Conservation (phyloP, 2,329 filamentous ascomycete genomes). For the Remersonia thermophila region DNA sequence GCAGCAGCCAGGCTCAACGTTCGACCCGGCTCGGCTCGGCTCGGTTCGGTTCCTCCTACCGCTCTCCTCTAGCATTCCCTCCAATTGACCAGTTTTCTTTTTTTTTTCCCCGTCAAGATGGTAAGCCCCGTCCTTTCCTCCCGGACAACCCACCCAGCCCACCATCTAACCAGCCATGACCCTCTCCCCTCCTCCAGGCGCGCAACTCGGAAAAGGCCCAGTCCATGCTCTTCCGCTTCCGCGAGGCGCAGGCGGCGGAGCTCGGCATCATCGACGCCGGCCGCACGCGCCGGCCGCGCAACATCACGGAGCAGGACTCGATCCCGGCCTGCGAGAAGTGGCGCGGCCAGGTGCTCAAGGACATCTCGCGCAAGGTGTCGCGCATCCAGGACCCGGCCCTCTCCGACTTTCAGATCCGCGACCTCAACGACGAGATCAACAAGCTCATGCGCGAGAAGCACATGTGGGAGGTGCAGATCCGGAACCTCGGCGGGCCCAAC, state of each 20-base stretch:
- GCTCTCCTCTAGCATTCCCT: no score
- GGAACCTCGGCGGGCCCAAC: constrained; percentile 90
- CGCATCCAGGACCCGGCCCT: constrained; percentile 85
- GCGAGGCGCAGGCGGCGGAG: constrained; percentile 90
- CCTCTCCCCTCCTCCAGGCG: constrained; percentile 41
- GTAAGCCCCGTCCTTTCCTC: background rate
- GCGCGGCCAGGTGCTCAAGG: constrained; percentile 93
- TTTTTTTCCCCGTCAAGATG: constrained; percentile 13
- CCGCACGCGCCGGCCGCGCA: constrained; percentile 77
- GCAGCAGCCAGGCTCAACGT: no score
- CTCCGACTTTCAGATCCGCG: constrained; percentile 93
- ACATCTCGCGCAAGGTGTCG: constrained; percentile 92
- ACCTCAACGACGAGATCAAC: constrained; percentile 99
- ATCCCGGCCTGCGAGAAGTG: constrained; percentile 92
- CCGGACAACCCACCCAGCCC: background rate
- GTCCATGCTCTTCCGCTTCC: constrained; percentile 99
- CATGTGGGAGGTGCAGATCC: constrained; percentile 96
- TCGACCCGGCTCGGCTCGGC: no score
- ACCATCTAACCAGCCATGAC: constrained; percentile 2
- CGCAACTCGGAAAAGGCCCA: constrained; percentile 98
- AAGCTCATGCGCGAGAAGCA: constrained; percentile 98
- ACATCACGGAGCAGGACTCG: constrained; percentile 73
- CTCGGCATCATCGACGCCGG: constrained; percentile 91
- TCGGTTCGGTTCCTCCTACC: no score
- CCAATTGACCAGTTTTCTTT: no score